phyloP scores from a whole-genome alignment of 768 basidiomycete genomes.

The Suillus occidentalis region DNA sequence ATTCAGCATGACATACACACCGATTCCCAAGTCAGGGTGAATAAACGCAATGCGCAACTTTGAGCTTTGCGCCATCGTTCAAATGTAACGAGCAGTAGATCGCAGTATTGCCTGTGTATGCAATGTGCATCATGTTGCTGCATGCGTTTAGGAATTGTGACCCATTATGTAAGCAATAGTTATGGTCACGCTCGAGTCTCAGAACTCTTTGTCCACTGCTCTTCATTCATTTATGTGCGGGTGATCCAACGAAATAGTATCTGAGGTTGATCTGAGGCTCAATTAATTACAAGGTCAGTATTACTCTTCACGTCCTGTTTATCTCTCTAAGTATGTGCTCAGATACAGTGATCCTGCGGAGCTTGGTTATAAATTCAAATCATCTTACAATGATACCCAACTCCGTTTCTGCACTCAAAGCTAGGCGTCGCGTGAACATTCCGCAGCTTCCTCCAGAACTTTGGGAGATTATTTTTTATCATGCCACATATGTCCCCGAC shows the following conservation, averaged over 20 bases:
- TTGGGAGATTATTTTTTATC: slow-evolving; percentile 25
- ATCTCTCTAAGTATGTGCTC: background rate
- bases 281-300: background rate
- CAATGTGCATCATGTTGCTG: too few species aligned
- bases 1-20: slow-evolving; percentile 37
- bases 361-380: background rate
- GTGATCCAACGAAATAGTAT: too few species aligned
- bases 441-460: slow-evolving; percentile 23
- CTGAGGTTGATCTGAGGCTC: too few species aligned
- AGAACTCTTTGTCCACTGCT: too few species aligned
- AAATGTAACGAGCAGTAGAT: background rate
- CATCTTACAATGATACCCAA: background rate
- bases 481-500: slow-evolving; percentile 20
- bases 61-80: slow-evolving; percentile 5
- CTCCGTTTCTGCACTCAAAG: slow-evolving; percentile 1
- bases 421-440: background rate
- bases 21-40: slow-evolving; percentile 94
- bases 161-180: too few species aligned
- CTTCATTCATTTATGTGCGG: too few species aligned
- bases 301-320: background rate
- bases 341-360: background rate
- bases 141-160: too few species aligned
- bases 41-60: slow-evolving; percentile 73
- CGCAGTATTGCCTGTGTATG: background rate
- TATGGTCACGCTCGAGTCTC: too few species aligned